Evolutionary conservation across 179 eudicot species (phyloP).

Genomic region (Monotropa hypopitys): DNA sequence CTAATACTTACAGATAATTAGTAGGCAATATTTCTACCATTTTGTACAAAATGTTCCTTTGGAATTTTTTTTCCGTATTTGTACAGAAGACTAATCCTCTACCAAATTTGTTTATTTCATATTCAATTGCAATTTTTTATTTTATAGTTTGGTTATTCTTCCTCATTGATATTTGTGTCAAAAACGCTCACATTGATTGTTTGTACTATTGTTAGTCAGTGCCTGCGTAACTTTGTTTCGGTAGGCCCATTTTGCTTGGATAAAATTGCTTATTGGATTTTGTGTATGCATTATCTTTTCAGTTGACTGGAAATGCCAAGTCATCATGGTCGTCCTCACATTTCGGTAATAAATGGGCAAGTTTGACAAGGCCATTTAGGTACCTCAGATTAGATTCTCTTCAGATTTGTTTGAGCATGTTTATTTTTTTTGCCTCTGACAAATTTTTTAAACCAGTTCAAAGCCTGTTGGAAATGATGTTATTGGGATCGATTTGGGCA

Average conservation of each 20-base stretch:
- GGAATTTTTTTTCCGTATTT: neutral
- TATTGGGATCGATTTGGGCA: constrained; percentile 85
- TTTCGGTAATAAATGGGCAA: constrained; percentile 40
- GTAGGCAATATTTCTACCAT: neutral
- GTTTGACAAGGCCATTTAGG: constrained; percentile 72
- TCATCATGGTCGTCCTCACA: constrained; percentile 32
- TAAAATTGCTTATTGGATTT: neutral
- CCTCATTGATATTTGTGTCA: neutral
- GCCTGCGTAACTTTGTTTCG: neutral
- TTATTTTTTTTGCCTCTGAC: neutral
- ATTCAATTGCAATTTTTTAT: neutral
- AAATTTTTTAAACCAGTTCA: constrained; percentile 25
- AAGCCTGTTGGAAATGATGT: constrained; percentile 63
- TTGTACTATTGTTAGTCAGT: neutral
- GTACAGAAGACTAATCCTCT: too few species aligned
- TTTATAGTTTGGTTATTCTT: neutral
- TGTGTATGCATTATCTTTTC: constrained; percentile 8
- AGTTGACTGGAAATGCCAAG: constrained; percentile 50
- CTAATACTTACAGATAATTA: neutral
- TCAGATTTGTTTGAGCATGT: neutral
- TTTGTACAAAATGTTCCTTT: neutral
- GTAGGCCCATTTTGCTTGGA: neutral
- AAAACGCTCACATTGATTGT: neutral
- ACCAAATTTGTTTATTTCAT: neutral
- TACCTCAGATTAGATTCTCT: constrained; percentile 3